Evolutionary conservation across 2,329 filamentous ascomycete species (phyloP).

Genomic region (Fusarium protoensiforme): DNA sequence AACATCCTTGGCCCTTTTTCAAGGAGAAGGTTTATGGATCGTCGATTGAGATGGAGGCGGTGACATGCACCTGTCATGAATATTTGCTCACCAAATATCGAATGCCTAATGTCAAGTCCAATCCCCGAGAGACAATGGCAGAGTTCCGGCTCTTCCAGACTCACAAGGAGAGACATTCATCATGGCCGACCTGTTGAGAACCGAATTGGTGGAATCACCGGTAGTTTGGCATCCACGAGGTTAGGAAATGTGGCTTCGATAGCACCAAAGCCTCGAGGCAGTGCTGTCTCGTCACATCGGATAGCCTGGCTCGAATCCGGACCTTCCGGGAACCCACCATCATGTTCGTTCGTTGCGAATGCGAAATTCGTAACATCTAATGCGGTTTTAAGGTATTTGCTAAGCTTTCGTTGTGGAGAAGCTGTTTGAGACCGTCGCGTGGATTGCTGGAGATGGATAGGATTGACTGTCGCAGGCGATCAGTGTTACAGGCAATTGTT

Average conservation of each 20-base stretch:
- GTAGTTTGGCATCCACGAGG: constrained; percentile 11
- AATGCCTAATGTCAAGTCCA: background rate
- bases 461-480: background rate
- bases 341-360: background rate
- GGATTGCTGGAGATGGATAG: background rate
- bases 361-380: background rate
- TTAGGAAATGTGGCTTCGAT: background rate
- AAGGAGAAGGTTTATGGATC: background rate
- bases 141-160: background rate
- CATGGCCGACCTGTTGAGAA: background rate
- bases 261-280: background rate
- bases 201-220: background rate
- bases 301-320: background rate
- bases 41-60: background rate
- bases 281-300: background rate
- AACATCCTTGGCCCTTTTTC: background rate
- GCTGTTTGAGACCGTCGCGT: constrained; percentile 27
- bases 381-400: constrained; percentile 11
- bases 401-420: constrained; percentile 41
- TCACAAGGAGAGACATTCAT: constrained; percentile 5
- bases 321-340: background rate
- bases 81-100: background rate
- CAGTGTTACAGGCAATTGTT: background rate
- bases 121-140: background rate
- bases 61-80: background rate